Evolutionary conservation across 2,329 filamentous ascomycete species (phyloP), one percentile per base, ranked within the genome.

Genomic region (Podosphaera fusca): DNA sequence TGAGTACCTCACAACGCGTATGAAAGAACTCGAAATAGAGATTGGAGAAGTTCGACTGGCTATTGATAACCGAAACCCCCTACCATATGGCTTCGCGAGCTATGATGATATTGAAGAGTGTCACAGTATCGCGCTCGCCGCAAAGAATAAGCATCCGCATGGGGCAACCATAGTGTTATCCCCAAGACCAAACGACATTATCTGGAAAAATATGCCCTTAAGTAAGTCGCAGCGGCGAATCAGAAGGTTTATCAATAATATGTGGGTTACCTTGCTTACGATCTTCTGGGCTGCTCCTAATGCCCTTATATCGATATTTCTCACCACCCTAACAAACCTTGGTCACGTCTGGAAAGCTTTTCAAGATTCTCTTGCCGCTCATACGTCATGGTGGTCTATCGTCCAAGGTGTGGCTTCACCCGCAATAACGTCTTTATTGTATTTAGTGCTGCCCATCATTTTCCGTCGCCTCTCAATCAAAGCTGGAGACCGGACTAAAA

Each of bases 81-180:
- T 94, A 77, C 77, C 87, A 0, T 98, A 89, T 66, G 92, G 92
- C 0, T 98, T 98, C 67, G 89, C 90, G 7, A 95, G 87, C 64
- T 98, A 92, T 71, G 81, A 90, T 47, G 83, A 82, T 47, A 94
- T 98, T 57, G 76, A 82, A 58, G 86, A 94, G 63, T 87, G 92
- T 0, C 92, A 98, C 66, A 79, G 79, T 29, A 88, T 94, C 60
- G 92, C 89, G 9, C 94, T 85, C 69, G 78, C 82, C 8, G 80
- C 84, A 30, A 84, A 85, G 58, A 85, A 81, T 54, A 92, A 92
- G 72, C 84, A 84, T 63, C 86, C 87, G 0, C 76, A 85, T 46
- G 87, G 87, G 4, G 81, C 87, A 0, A 85, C 78, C 0, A 79
- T 98, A 57, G 75, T 73, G 4, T 75, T 96, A 12, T 89, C 92